phyloP scores from a whole-genome alignment of 805 yeast species.

The Wickerhamomyces pijperi region DNA sequence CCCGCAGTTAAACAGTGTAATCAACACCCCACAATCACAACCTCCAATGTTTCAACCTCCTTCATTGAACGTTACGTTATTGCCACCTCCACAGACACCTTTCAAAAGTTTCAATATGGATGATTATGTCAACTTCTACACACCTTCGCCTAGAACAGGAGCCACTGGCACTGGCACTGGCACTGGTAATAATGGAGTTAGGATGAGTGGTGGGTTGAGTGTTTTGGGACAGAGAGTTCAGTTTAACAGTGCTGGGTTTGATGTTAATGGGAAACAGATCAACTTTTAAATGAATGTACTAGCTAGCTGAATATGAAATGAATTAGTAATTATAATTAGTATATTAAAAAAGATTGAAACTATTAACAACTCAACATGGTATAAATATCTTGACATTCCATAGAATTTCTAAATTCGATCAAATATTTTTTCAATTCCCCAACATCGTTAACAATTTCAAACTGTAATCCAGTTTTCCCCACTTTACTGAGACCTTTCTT shows the following conservation, averaged over 20 bases:
- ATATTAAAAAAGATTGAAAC: no score
- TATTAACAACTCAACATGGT: constrained; percentile 12
- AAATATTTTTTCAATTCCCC: constrained; percentile 13
- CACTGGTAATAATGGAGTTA: not conserved
- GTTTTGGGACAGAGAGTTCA: not conserved
- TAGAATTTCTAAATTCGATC: constrained; percentile 14
- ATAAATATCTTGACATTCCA: constrained; percentile 12
- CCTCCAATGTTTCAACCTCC: no score
- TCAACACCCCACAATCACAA: no score
- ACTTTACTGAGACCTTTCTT: constrained; percentile 7
- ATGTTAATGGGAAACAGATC: constrained; percentile 18
- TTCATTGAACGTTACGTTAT: no score
- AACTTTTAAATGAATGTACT: no score
- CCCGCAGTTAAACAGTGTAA: no score
- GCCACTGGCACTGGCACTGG: not conserved
- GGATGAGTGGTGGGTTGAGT: constrained; percentile 5
- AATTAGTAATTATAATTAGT: no score
- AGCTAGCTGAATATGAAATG: no score
- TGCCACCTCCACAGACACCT: not conserved
- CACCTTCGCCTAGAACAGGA: constrained; percentile 45
- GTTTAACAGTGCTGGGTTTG: constrained; percentile 1
- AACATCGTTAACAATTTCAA: constrained; percentile 8
- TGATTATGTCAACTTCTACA: constrained; percentile 70
- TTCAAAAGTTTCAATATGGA: constrained; percentile 60
- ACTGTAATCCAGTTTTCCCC: constrained; percentile 16